Conservation (phyloP, 2,329 filamentous ascomycete species). For the Alternaria arborescens region DNA sequence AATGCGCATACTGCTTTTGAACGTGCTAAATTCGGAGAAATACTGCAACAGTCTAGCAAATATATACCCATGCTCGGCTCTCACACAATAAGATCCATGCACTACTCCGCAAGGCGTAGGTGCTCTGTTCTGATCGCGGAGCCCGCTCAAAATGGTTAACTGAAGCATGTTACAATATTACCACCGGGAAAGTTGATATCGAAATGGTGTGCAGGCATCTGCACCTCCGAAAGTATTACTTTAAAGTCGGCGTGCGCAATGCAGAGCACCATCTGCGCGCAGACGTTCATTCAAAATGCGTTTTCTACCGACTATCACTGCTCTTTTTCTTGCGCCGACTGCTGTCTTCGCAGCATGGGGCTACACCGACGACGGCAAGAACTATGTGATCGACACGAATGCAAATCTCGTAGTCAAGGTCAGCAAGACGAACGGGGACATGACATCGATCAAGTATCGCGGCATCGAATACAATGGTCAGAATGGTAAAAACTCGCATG, state of each 20-base stretch:
- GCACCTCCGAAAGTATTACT: not conserved
- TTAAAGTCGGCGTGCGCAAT: not conserved
- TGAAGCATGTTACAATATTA: not conserved
- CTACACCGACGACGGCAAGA: slow-evolving; percentile 51
- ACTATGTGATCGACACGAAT: slow-evolving; percentile 51
- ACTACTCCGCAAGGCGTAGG: slow-evolving; percentile 6
- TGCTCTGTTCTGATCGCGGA: not conserved
- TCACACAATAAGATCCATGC: not conserved
- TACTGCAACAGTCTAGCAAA: not conserved
- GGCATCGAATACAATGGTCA: slow-evolving; percentile 62
- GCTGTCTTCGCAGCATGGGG: slow-evolving; percentile 52
- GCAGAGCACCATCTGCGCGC: not conserved
- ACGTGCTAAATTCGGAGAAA: not conserved
- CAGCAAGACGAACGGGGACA: slow-evolving; percentile 63
- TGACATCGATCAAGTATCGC: slow-evolving; percentile 68
- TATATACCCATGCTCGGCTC: slow-evolving; percentile 4
- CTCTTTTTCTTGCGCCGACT: slow-evolving; percentile 36
- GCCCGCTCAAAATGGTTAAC: not conserved
- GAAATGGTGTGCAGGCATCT: not conserved
- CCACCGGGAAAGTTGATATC: not conserved
- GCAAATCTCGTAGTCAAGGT: slow-evolving; percentile 39
- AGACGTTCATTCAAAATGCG: slow-evolving; percentile 21
- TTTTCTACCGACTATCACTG: slow-evolving; percentile 21
- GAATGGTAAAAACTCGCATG: slow-evolving; percentile 57
- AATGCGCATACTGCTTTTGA: not conserved